These are phyloP conservation scores for Bryopsis sp. DNA, from an alignment of 139 green algal genomes.

Conservation along the genomic window DNA sequence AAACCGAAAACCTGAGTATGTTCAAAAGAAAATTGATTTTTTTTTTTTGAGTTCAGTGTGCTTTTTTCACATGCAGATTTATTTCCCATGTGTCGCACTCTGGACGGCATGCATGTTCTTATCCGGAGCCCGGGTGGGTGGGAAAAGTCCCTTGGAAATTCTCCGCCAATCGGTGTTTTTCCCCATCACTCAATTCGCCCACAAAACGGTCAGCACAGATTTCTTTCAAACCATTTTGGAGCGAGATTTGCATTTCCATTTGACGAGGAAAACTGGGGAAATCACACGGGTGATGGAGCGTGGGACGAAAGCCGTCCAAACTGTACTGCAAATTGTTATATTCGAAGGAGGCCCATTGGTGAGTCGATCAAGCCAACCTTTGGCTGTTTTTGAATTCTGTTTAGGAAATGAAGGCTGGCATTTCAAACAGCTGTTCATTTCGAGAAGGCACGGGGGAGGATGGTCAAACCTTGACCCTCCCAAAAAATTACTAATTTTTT, in stretches of 20 bases:
- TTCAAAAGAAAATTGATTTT: too few relatives aligned
- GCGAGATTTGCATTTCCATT: conserved; percentile 74
- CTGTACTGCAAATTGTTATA: conserved; percentile 64
- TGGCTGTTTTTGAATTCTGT: too few relatives aligned
- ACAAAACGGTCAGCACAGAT: conserved; percentile 46
- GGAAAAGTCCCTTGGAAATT: not conserved
- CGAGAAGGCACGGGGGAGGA: too few relatives aligned
- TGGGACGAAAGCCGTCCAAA: conserved; percentile 50
- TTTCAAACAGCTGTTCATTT: too few relatives aligned
- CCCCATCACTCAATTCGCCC: conserved; percentile 29
- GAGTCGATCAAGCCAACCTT: too few relatives aligned
- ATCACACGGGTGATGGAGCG: conserved; percentile 77
- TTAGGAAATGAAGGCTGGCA: too few relatives aligned
- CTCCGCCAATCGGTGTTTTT: conserved; percentile 11
- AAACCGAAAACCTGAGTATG: not conserved
- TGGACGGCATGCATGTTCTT: not conserved
- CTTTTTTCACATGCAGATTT: not conserved
- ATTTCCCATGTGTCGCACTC: not conserved
- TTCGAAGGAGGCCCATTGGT: conserved; percentile 65
- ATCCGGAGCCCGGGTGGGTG: not conserved
- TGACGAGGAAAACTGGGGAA: conserved; percentile 71
- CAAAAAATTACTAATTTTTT: too few relatives aligned
- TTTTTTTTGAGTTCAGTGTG: too few relatives aligned
- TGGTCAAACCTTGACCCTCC: too few relatives aligned
- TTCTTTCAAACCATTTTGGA: conserved; percentile 68